Evolutionary conservation across 2,329 filamentous ascomycete species (phyloP), one percentile per base, ranked within the genome.

Genomic region (Shiraia sp.): DNA sequence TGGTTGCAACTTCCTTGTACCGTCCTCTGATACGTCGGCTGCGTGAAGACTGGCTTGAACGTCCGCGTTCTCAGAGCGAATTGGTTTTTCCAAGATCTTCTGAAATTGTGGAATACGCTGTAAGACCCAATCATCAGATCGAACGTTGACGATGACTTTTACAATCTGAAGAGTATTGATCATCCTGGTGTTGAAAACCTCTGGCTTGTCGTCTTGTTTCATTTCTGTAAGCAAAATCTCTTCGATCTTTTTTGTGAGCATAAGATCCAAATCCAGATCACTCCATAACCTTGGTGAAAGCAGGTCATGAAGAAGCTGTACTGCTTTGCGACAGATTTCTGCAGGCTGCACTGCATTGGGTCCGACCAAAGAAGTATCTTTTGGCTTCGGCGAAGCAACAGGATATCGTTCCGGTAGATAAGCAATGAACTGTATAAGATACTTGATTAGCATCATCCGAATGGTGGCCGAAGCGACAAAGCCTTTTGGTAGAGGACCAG

Each of bases 141-240:
- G 95, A 49, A 86, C 85, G 57, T 93, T 90, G 45, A 97, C 77
- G 33, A 99, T 84, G 45, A 96, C 87, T 33, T 92, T 88, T 46
- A 99, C 78, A 28, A 97, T 88, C 66, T 97, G 91, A 10, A 99
- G 78, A 2, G 91, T 90, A 66, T 99, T 99, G 72, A 99, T 83
- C 70, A 96, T 92, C 49, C 86, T 85, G 1, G 88, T 95, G 29
- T 87, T 79, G 60, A 91, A 90, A 40, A 88, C 85, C 69, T 90
- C 91, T 1, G 55, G 47, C 57, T 78, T 78, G 6, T 76, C 73
- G 4, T 71, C 68, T 48, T 72, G 72, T 44, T 73, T 72, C 8
- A 65, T 62, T 30, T 97, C 93, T 36, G 87, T 85, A 2, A 86
- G 83, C 10, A 96, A 74, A 40, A 96, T 87, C 29, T 88, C 83